Conservation (phyloP, 257 asterid species). For the Eucommia ulmoides region DNA sequence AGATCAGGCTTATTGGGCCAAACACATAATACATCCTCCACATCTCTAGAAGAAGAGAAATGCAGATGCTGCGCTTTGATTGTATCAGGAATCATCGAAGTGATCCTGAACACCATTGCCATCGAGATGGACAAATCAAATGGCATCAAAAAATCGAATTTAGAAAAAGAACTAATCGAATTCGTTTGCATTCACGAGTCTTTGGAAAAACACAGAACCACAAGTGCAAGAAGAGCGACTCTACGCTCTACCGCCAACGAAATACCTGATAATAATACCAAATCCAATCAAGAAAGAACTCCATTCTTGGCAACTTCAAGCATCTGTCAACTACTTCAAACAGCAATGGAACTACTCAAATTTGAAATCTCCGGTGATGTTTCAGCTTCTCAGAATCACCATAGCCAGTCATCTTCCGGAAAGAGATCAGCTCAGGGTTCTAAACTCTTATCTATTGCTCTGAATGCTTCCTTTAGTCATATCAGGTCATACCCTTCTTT, state of each 20-base stretch:
- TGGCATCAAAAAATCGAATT: conserved; percentile 32
- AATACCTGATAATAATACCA: conserved; percentile 30
- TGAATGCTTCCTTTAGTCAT: conserved; percentile 42
- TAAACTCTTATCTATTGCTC: conserved; percentile 23
- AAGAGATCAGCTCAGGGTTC: conserved; percentile 23
- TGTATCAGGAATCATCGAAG: conserved; percentile 55
- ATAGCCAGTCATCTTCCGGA: conserved; percentile 41
- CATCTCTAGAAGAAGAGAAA: conserved; percentile 42
- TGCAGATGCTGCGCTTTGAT: conserved; percentile 36
- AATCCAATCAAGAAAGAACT: conserved; percentile 42
- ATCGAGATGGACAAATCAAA: conserved; percentile 48
- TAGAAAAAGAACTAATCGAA: conserved; percentile 52
- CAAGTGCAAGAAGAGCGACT: conserved; percentile 26
- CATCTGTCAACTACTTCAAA: conserved; percentile 40
- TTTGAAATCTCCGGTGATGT: conserved; percentile 19
- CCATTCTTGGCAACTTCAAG: conserved; percentile 61
- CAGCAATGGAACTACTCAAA: conserved; percentile 25
- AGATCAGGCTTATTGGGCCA: conserved; percentile 52
- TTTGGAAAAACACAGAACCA: conserved; percentile 31
- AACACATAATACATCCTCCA: conserved; percentile 27
- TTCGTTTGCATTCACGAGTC: conserved; percentile 42
- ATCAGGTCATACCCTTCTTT: conserved; percentile 29
- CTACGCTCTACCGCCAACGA: conserved; percentile 31
- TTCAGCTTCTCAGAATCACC: conserved; percentile 38
- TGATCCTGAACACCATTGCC: conserved; percentile 48